phyloP scores from a whole-genome alignment of 305 asterid species.

The Withania somnifera region DNA sequence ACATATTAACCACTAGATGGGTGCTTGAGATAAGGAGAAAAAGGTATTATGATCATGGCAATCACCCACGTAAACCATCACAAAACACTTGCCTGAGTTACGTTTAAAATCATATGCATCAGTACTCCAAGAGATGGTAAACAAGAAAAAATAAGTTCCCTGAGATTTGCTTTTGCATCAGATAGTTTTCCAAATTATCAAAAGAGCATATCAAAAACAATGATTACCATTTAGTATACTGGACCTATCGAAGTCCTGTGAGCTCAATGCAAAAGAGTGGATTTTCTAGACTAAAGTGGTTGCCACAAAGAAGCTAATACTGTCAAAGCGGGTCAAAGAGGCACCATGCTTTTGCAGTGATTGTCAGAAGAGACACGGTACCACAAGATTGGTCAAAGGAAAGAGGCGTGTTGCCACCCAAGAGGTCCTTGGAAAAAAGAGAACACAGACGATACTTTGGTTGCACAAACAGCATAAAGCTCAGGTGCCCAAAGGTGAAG shows the following conservation, averaged over 20 bases:
- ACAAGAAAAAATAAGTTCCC: neutral
- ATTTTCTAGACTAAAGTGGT: neutral
- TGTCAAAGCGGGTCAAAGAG: neutral
- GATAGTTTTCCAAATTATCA: neutral
- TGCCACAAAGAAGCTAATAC: neutral
- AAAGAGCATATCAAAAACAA: neutral
- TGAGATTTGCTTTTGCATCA: neutral
- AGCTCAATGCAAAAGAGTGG: neutral
- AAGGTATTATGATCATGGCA: neutral
- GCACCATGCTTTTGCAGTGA: neutral
- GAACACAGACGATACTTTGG: neutral
- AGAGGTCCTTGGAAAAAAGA: neutral
- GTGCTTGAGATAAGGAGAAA: neutral
- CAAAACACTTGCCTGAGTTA: neutral
- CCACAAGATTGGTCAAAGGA: neutral
- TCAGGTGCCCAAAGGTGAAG: neutral
- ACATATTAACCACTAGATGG: neutral
- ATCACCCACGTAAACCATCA: neutral
- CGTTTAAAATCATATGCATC: neutral
- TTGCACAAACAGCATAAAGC: neutral
- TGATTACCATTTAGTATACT: neutral
- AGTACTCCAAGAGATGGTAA: neutral
- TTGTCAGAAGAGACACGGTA: neutral
- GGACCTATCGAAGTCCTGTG: neutral
- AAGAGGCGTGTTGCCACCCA: neutral